Base-by-base conservation (phyloP, 2,329 filamentous ascomycete species). In the Cladosporium sp. region DNA sequence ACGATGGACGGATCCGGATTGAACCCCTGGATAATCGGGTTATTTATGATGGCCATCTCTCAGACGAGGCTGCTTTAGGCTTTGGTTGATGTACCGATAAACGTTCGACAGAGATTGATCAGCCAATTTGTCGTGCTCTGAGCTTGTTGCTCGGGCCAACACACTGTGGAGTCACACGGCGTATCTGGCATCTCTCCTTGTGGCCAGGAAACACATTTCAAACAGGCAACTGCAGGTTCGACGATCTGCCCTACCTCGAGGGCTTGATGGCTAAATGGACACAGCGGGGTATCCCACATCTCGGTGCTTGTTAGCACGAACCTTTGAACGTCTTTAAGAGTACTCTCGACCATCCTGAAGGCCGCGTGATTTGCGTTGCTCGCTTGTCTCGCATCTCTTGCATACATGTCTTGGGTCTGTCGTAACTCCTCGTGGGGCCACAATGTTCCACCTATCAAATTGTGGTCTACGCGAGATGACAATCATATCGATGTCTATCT, bases 1-100 rank as follows among this genome's bases (percentile, higher is more conserved):
- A 85, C 67, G 36, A 86, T 80, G 0, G 85, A 87, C 0, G 87
- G 86, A 68, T 89, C 86, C 4, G 86, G 85, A 64, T 88, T 88
- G 76, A 87, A 88, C n/a, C 86, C 86, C 1, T 80, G 79, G 53
- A 88, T 78, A 18, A 88, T 81, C 2, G 85, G 86, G 69, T 59
- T 59, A 11, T 74, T 74, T 43, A 59, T 59, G 13, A 46, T 59
- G 25, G 13, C 21, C 57, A 59, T 88, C 39, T 23, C n/a, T 46
- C 39, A 7, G n/a, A n/a, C 7, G n/a, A 46, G 39, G 14, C n/a
- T n/a, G n/a, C n/a, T n/a, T n/a, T n/a, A n/a, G n/a, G n/a, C n/a
- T 46, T n/a, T n/a, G 21, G n/a, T 11, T 21, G 10, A 2, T 46
- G 13, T 23, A 46, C n/a, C n/a, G 39, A 46, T n/a, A 3, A 46